Percentiles rank a stretch among this genome's conserved stretches.
These are phyloP conservation scores for Mitragyna speciosa DNA, from an alignment of 257 asterid species.

Conservation along the genomic window DNA sequence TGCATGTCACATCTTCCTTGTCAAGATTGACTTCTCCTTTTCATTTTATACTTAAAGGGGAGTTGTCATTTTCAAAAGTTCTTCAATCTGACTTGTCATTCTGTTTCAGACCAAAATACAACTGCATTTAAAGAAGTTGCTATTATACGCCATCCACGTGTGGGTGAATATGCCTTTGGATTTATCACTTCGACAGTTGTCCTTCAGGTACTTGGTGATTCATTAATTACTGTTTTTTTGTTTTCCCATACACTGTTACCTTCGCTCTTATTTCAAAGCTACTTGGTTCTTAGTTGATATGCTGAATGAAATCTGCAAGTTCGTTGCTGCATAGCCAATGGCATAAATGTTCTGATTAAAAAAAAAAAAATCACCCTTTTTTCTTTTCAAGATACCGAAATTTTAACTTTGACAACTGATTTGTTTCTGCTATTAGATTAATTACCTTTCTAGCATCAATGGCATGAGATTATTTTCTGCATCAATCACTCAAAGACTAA, in stretches of 20 bases:
- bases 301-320: not conserved
- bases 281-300: not conserved
- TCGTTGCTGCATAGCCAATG: too few species aligned
- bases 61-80: not conserved
- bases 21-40: not conserved
- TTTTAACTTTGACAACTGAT: too few species aligned
- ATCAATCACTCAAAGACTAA: too few species aligned
- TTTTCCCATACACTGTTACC: not conserved
- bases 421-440: too few species aligned
- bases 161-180: constrained; percentile 94
- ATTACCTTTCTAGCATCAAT: too few species aligned
- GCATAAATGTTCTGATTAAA: not conserved
- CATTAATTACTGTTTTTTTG: constrained; percentile 3
- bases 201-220: constrained; percentile 61
- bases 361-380: not conserved
- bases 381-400: not conserved
- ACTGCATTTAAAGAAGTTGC: constrained; percentile 95
- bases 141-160: constrained; percentile 84
- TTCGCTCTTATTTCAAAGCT: not conserved
- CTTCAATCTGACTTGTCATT: not conserved
- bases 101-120: constrained; percentile 65
- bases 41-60: not conserved
- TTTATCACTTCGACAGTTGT: constrained; percentile 85
- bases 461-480: too few species aligned
- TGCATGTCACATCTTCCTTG: too few species aligned